Evolutionary conservation across 73 alveolate genomes (phyloP), one percentile per base, ranked within the genome.

Genomic region (Paramecium sonneborni): DNA sequence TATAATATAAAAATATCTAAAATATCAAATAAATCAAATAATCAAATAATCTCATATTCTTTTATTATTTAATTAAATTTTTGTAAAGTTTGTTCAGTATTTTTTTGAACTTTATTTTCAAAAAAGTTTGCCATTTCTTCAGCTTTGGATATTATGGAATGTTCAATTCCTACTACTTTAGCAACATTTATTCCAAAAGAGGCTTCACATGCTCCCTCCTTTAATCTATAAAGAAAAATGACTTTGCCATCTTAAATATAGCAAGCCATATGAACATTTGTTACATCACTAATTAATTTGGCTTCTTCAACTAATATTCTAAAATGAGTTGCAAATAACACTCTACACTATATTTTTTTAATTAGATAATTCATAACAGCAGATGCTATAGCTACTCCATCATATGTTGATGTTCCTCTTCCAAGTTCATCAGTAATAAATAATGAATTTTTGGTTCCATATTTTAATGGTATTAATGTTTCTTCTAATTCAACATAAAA

Each of bases 381-480:
- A 74, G 97, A 95, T 7, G 99, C 99, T 14, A 98, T 95, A 2
- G 98, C 96, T 58, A 96, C 95, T 2, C 99, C 99, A 94, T 98
- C 99, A 70, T 85, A 95, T 12, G 99, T 97, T 0, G 98, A 93
- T 10, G 99, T 98, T 37, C 99, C 99, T 86, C 99, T 96, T 2
- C 99, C 99, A 55, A 98, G 92, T 93, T 98, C 99, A 95, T 98
- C 99, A 92, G 98, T 94, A 20, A 98, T 95, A 20, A 98, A 97
- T 20, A 98, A 92, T 24, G 99, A 96, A 87, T 96, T 86, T 30
- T 92, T 85, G 2, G 97, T 95, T 9, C 98, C 98, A 76, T 93
- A 90, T 79, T 94, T 96, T 5, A 97, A 91, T 21, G 98, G 97
- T 85, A 94, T 62, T 93, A 97, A 93, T 11, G 99, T 95, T 85